Conservation (phyloP, 176 grass and related monocot genomes). For the Zoysia japonica region DNA sequence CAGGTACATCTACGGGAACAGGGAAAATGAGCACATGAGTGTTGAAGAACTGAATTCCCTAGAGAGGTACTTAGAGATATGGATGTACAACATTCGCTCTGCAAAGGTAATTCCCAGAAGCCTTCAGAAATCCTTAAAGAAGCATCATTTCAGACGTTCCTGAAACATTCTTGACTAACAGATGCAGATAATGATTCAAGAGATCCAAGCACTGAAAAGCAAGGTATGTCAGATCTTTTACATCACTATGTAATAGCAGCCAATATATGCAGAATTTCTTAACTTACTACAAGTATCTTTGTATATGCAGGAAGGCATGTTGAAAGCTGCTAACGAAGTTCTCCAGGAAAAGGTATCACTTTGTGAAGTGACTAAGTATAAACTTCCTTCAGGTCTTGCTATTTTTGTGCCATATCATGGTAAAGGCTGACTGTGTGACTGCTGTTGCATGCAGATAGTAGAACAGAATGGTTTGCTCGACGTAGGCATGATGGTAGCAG, state of each 20-base stretch:
- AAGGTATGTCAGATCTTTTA: slow-evolving; percentile 50
- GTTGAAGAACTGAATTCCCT: slow-evolving; percentile 72
- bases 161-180: slow-evolving; percentile 43
- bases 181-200: slow-evolving; percentile 90
- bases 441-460: slow-evolving; percentile 68
- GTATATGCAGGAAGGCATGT: slow-evolving; percentile 69
- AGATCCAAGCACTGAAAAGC: slow-evolving; percentile 87
- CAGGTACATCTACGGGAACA: slow-evolving; percentile 76
- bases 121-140: background rate
- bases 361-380: background rate
- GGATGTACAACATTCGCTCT: slow-evolving; percentile 85
- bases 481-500: slow-evolving; percentile 48
- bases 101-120: slow-evolving; percentile 59
- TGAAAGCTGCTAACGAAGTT: slow-evolving; percentile 83
- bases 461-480: slow-evolving; percentile 72
- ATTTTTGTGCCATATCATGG: background rate
- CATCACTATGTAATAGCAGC: slow-evolving; percentile 6
- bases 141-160: background rate
- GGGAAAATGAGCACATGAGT: slow-evolving; percentile 67
- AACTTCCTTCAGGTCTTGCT: background rate
- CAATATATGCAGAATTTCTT: background rate
- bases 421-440: background rate
- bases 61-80: slow-evolving; percentile 76
- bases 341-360: slow-evolving; percentile 74
- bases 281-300: slow-evolving; percentile 27